These are phyloP conservation scores for Penicillium olsonii DNA, from an alignment of 2,329 filamentous ascomycete species.

Conservation along the genomic window DNA sequence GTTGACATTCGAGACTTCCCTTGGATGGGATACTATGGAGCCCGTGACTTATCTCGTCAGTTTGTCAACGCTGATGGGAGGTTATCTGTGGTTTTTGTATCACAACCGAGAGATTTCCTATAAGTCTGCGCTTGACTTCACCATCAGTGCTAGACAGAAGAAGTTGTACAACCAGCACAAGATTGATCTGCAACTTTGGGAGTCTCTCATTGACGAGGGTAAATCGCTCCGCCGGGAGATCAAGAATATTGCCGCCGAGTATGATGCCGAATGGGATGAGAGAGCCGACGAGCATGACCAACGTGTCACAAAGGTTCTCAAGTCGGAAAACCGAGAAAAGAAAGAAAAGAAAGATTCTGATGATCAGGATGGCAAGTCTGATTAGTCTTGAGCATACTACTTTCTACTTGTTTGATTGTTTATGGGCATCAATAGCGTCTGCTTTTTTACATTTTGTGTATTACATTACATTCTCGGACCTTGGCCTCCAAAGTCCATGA, in stretches of 20 bases:
- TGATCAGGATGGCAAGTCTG: slow-evolving; percentile 22
- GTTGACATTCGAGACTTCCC: slow-evolving; percentile 67
- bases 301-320: slow-evolving; percentile 54
- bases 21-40: slow-evolving; percentile 90
- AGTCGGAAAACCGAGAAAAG: slow-evolving; percentile 49
- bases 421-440: slow-evolving; percentile 1
- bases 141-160: slow-evolving; percentile 74
- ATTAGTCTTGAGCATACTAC: neutral
- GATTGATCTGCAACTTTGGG: slow-evolving; percentile 77
- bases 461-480: neutral
- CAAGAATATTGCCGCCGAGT: slow-evolving; percentile 77
- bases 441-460: slow-evolving; percentile 9
- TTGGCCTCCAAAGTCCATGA: neutral
- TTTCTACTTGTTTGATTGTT: neutral
- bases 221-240: slow-evolving; percentile 78
- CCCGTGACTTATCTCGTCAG: slow-evolving; percentile 87
- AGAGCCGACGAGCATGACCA: slow-evolving; percentile 69
- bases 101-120: slow-evolving; percentile 89
- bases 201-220: slow-evolving; percentile 74
- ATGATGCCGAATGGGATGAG: slow-evolving; percentile 90
- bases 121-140: slow-evolving; percentile 82
- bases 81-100: slow-evolving; percentile 92
- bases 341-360: slow-evolving; percentile 29
- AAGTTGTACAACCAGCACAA: slow-evolving; percentile 74
- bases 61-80: slow-evolving; percentile 81